Base-by-base conservation (phyloP, 441 rosid species). In the Manihot esculenta region DNA sequence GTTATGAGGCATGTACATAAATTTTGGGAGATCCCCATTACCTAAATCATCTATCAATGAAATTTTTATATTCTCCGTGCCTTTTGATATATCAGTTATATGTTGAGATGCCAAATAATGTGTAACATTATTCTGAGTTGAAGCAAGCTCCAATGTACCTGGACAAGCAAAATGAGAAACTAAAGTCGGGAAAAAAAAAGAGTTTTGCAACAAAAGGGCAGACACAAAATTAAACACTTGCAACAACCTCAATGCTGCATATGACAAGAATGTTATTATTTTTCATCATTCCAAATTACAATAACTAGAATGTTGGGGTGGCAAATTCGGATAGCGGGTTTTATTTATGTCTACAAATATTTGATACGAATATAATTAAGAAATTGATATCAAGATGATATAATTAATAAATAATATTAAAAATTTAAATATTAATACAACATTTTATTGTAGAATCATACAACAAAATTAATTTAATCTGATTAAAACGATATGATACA, bases 1-100 rank as follows among this genome's bases (percentile, higher is more conserved):
- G 69, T 81, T 90, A 7, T 83, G 86, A 20, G 87, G 86, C 67
- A 90, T 87, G 84, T 94, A 94, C 26, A 72, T 84, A 64, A 94
- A 94, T 66, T 72, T 68, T 21, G 96, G 97, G 26, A 83, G 74
- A 23, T 54, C 66, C 72, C 84, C 89, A 2, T 41, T 71, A 26
- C 92, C 87, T 72, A 69, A 65, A 44, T 81, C 89, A 79, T 82
- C 88, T 10, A 85, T 83, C 79, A 91, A 76, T 33, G 93, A 76
- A 70, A 94, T 89, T 66, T 65, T 68, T 55, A 92, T 86, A 23
- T 82, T 87, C 74, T 91, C 98, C 18, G 84, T 33, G 13, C 97
- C 93, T 80, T 82, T 89, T 0, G 88, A 72, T 20, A 91, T 86
- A 78, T 93, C 97, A 55, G 23, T 15, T 2, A 79, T 64, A 4